Evolutionary conservation across 2,329 filamentous ascomycete species (phyloP).

Genomic region (Didymella pinodella): DNA sequence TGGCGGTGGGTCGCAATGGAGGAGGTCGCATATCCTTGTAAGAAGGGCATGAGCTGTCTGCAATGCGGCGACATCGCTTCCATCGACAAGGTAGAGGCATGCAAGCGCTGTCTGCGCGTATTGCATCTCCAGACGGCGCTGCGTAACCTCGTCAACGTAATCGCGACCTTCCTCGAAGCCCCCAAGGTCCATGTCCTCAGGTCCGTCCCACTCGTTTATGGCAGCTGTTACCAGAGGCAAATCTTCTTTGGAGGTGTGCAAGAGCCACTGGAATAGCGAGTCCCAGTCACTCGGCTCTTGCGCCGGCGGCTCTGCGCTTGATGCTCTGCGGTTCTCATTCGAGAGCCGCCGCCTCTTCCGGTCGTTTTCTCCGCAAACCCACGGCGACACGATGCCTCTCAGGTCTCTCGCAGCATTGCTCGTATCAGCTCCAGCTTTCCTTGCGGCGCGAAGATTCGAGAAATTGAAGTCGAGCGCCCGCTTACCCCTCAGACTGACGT

Average conservation of each 20-base stretch:
- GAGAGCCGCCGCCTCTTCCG: constrained; percentile 62
- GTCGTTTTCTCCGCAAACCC: constrained; percentile 71
- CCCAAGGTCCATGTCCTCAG: constrained; percentile 73
- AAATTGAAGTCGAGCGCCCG: constrained; percentile 69
- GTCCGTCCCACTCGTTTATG: constrained; percentile 77
- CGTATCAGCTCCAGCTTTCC: constrained; percentile 23
- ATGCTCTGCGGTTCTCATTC: constrained; percentile 33
- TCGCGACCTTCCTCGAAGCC: constrained; percentile 61
- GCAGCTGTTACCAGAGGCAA: constrained; percentile 70
- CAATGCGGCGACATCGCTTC: constrained; percentile 66
- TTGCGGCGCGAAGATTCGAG: constrained; percentile 31
- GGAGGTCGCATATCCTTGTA: constrained; percentile 64
- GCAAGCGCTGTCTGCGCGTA: constrained; percentile 75
- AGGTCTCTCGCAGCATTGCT: constrained; percentile 68
- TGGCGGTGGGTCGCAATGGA: constrained; percentile 67
- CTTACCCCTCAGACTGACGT: constrained; percentile 67
- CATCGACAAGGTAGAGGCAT: constrained; percentile 71
- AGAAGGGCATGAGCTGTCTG: constrained; percentile 68
- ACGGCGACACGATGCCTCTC: constrained; percentile 73
- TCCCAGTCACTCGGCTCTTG: constrained; percentile 67
- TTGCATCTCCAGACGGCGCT: constrained; percentile 66
- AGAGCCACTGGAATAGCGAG: constrained; percentile 72
- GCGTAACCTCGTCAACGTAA: constrained; percentile 68
- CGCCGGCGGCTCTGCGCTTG: constrained; percentile 47
- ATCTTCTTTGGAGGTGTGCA: constrained; percentile 64